phyloP scores from a whole-genome alignment of 805 yeast species.

The Zygosaccharomyces lentus region DNA sequence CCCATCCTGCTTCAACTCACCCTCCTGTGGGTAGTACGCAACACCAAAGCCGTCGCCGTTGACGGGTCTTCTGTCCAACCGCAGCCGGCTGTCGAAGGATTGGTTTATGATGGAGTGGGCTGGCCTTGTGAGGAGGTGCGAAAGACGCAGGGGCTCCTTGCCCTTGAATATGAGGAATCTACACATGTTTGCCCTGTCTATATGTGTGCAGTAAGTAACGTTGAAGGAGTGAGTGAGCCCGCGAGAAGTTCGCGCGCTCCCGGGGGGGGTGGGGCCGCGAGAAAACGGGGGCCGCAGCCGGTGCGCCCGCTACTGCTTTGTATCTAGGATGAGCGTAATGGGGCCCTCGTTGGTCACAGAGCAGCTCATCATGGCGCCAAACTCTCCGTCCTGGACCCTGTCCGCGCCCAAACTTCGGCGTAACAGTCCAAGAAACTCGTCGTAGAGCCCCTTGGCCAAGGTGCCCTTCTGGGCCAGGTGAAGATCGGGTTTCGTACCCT shows the following conservation, averaged over 20 bases:
- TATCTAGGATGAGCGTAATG: constrained; percentile 78
- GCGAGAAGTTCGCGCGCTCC: no score
- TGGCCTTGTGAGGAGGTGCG: constrained; percentile 86
- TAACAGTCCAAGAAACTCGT: constrained; percentile 47
- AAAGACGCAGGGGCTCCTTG: constrained; percentile 77
- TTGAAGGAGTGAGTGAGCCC: no score
- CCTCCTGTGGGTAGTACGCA: constrained; percentile 75
- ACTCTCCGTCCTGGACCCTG: constrained; percentile 78
- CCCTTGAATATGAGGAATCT: constrained; percentile 90
- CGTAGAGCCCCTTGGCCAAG: constrained; percentile 42
- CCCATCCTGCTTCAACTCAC: constrained; percentile 51
- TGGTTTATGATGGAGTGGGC: constrained; percentile 97
- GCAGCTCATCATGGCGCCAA: constrained; percentile 98
- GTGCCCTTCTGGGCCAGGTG: constrained; percentile 85
- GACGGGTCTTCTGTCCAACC: constrained; percentile 88
- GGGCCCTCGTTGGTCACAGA: constrained; percentile 88
- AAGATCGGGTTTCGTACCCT: constrained; percentile 94
- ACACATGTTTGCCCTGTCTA: constrained; percentile 57
- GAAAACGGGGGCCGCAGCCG: no score
- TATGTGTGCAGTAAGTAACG: neutral
- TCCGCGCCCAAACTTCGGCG: constrained; percentile 52
- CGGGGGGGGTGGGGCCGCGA: no score
- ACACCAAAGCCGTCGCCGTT: constrained; percentile 99
- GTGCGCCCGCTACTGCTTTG: constrained; percentile 40
- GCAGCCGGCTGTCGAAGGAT: constrained; percentile 82